A percentile compares a stretch with the other conserved stretches of the same genome.
These are phyloP conservation scores for Amanita subjunquillea DNA, from an alignment of 768 basidiomycete genomes.

Conservation along the genomic window DNA sequence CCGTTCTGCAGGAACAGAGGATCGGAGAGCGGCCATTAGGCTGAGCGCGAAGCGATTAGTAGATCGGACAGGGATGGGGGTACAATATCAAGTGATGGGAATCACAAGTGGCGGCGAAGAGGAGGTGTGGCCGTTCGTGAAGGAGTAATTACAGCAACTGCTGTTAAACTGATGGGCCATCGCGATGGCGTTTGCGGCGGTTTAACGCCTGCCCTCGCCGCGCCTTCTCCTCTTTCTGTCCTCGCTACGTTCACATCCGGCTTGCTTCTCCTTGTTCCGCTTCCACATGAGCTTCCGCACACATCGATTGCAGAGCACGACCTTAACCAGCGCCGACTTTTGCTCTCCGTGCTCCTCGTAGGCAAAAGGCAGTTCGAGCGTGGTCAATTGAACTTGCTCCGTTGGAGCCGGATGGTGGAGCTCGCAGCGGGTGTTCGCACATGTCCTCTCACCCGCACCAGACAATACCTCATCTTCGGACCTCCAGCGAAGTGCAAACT, in stretches of 20 bases:
- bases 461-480: constrained; percentile 85
- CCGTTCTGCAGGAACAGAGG: constrained; percentile 35
- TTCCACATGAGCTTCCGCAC: constrained; percentile 84
- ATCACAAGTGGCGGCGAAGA: constrained; percentile 18
- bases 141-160: not conserved
- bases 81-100: constrained; percentile 76
- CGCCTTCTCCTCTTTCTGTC: constrained; percentile 10
- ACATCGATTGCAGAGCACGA: constrained; percentile 76
- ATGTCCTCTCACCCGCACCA: constrained; percentile 79
- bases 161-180: not conserved
- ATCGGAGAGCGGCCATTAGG: constrained; percentile 41
- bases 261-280: constrained; percentile 51
- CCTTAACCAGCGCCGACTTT: constrained; percentile 84
- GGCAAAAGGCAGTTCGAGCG: constrained; percentile 84
- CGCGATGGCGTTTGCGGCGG: not conserved
- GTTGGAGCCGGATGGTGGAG: constrained; percentile 34
- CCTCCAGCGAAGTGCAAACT: constrained; percentile 92
- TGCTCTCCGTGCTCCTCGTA: constrained; percentile 71
- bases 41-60: constrained; percentile 62
- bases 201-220: not conserved
- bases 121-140: constrained; percentile 25
- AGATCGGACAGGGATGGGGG: constrained; percentile 78
- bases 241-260: constrained; percentile 11
- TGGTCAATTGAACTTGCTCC: constrained; percentile 35
- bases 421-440: constrained; percentile 81